phyloP scores from a whole-genome alignment of 1,284 basidiomycete species.

The Anthracocystis panici-leucophaei region DNA sequence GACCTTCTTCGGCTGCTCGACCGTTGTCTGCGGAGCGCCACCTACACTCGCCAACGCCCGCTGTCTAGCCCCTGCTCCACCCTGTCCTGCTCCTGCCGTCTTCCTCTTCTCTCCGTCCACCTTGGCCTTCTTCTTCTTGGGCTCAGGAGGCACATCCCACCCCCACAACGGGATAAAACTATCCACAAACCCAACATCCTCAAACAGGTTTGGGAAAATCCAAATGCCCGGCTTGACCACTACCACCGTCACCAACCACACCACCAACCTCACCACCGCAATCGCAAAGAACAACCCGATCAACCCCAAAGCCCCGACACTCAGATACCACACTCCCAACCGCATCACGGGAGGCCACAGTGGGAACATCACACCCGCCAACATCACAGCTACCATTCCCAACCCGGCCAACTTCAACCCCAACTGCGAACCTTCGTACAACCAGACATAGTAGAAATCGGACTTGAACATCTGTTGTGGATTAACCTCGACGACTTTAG shows the following conservation, averaged over 20 bases:
- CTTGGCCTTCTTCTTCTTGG: conserved; percentile 75
- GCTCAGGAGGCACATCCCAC: conserved; percentile 84
- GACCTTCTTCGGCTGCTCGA: conserved; percentile 28
- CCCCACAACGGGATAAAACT: conserved; percentile 98
- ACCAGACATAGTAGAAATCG: conserved; percentile 82
- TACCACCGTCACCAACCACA: conserved; percentile 92
- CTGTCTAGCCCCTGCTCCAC: conserved; percentile 29
- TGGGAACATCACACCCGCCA: conserved; percentile 99
- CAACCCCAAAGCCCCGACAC: conserved; percentile 86
- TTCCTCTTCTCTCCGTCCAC: conserved; percentile 8
- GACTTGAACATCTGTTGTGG: conserved; percentile 77
- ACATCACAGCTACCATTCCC: conserved; percentile 91
- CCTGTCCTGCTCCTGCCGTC: conserved; percentile 4
- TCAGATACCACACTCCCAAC: conserved; percentile 96
- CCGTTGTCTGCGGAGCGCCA: conserved; percentile 20
- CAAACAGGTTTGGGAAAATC: conserved; percentile 98
- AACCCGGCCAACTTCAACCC: conserved; percentile 91
- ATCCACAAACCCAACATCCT: conserved; percentile 98
- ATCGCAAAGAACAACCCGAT: conserved; percentile 91
- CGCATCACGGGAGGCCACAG: conserved; percentile 94
- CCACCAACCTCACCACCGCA: conserved; percentile 90
- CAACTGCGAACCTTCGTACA: conserved; percentile 94
- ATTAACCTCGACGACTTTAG: conserved; percentile 75
- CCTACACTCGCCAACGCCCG: conserved; percentile 31
- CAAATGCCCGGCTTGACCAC: conserved; percentile 91